Percentiles rank a stretch among this genome's conserved stretches.
These are phyloP conservation scores for Aspergillus brunneoviolaceus DNA, from an alignment of 2,329 filamentous ascomycete species.

Conservation along the genomic window DNA sequence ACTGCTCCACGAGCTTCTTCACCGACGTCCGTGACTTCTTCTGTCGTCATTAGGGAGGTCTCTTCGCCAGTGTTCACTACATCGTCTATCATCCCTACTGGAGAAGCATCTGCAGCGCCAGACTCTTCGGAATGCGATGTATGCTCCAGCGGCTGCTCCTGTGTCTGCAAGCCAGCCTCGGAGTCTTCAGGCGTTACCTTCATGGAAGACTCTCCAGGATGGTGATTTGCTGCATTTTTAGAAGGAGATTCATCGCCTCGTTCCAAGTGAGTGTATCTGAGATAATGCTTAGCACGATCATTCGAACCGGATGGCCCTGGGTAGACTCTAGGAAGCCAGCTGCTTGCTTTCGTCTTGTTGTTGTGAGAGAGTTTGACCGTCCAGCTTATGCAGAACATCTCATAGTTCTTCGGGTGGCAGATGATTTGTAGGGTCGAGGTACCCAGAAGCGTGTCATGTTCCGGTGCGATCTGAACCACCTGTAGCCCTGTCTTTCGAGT, in stretches of 20 bases:
- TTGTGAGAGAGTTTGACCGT: conserved; percentile 14
- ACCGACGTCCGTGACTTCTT: too few species aligned
- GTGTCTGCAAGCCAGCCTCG: not conserved
- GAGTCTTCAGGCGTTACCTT: not conserved
- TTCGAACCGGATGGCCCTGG: conserved; percentile 10
- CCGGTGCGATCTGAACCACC: conserved; percentile 20
- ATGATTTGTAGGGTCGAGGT: conserved; percentile 23
- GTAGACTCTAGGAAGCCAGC: conserved; percentile 32
- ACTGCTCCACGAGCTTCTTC: too few species aligned
- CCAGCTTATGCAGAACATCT: conserved; percentile 30
- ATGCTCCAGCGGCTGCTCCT: too few species aligned
- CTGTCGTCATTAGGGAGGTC: not conserved
- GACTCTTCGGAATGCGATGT: too few species aligned
- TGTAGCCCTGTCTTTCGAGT: conserved; percentile 12
- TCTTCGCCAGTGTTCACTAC: not conserved
- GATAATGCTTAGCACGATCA: conserved; percentile 11
- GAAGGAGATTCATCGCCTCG: not conserved
- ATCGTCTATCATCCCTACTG: not conserved
- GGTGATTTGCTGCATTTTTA: not conserved
- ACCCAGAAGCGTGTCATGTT: conserved; percentile 12
- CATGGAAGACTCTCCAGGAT: not conserved
- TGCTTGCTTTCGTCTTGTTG: conserved; percentile 8
- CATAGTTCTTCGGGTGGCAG: conserved; percentile 26
- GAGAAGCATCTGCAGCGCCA: too few species aligned
- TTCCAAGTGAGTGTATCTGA: conserved; percentile 8